Evolutionary conservation across 2,329 filamentous ascomycete genomes (phyloP).

Genomic region (Pseudogymnoascus sp.): DNA sequence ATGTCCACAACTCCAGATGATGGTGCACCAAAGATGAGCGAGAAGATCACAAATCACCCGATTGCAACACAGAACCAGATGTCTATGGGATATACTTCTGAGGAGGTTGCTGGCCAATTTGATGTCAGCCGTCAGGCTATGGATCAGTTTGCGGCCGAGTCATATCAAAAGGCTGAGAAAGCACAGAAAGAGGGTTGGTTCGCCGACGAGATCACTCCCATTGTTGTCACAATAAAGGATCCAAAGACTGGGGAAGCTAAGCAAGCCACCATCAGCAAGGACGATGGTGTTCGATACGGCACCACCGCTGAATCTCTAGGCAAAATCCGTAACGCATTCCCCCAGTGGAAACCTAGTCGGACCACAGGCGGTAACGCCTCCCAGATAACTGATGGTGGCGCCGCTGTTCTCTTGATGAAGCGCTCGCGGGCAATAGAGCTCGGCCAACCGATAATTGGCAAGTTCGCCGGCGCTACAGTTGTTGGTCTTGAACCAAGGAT

Average conservation of each 20-base stretch:
- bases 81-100: conserved; percentile 86
- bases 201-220: conserved; percentile 76
- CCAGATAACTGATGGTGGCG: conserved; percentile 93
- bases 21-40: conserved; percentile 81
- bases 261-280: conserved; percentile 67
- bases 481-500: conserved; percentile 84
- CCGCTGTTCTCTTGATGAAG: conserved; percentile 89
- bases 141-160: conserved; percentile 78
- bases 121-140: conserved; percentile 62
- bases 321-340: conserved; percentile 84
- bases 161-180: conserved; percentile 77
- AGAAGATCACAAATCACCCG: conserved; percentile 65
- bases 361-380: conserved; percentile 95
- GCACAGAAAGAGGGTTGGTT: conserved; percentile 83
- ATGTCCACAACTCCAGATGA: conserved; percentile 74
- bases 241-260: conserved; percentile 78
- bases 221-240: conserved; percentile 75
- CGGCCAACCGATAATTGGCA: conserved; percentile 79
- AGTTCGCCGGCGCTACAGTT: conserved; percentile 75
- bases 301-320: conserved; percentile 78
- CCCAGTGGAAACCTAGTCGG: conserved; percentile 77
- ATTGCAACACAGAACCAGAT: conserved; percentile 91
- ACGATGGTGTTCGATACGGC: conserved; percentile 76
- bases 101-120: conserved; percentile 84
- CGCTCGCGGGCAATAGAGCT: conserved; percentile 80